Base-by-base conservation (phyloP, 768 basidiomycete genomes). In the Trametes meyenii region DNA sequence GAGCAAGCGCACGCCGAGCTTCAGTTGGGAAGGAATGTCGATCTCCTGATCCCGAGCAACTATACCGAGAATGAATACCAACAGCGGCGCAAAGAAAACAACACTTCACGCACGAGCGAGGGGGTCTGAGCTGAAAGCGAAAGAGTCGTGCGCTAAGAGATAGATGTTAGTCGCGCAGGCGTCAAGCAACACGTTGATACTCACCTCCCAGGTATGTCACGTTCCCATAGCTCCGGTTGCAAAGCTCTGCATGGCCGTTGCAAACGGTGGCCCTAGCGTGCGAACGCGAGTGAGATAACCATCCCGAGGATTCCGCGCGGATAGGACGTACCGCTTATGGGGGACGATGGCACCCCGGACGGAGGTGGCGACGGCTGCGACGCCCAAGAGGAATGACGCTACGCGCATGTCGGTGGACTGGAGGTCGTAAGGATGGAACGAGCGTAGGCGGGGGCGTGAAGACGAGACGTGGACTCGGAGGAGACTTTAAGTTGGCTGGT, bases 191-290 rank as follows among this genome's bases (percentile, higher is more conserved):
- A 40, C 44, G 17, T 2, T 39, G 33, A 33, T n/a, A 78, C 63
- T 21, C 44, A 71, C 74, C 62, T 58, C 74, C 74, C 6, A 73
- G n/a, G 66, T 66, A 73, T 13, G 71, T 81, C 66, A 73, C 73
- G 71, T 75, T 78, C 40, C 77, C 82, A 68, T 88, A 90, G 35
- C 73, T 72, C 29, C 84, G 76, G 56, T 74, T 66, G 70, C 89
- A 90, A 3, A 89, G 74, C 64, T 87, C 85, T 0, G 85, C 76
- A 49, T 81, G 81, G 0, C 88, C 87, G 69, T 90, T 90, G 73
- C 88, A 90, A 7, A 83, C 76, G 13, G 66, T 58, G 2, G 69
- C 67, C 40, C 69, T 69, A 19, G n/a, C 24, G 29, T 11, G 50
- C 45, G 45, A 45, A 33, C 14, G 33, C 35, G 5, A n/a, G 40